Percentiles rank a stretch among this genome's conserved stretches.
Evolutionary conservation across 2,329 filamentous ascomycete genomes (phyloP).

Genomic region (Ceratocystis harringtonii): DNA sequence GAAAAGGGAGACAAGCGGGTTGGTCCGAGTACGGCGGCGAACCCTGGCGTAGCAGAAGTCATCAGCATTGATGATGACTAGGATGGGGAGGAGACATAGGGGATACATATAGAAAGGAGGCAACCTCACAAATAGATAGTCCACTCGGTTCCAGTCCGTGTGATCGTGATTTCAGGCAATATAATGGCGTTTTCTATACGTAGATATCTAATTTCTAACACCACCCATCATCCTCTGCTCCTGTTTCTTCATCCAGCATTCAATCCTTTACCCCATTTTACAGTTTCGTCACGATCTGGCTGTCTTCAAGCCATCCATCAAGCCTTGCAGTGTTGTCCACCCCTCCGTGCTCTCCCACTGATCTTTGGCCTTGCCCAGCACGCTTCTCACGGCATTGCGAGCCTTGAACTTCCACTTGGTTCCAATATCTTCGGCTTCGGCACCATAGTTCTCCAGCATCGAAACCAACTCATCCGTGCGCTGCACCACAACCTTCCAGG

Average conservation of each 20-base stretch:
- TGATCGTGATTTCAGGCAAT: neutral
- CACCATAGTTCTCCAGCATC: slow-evolving; percentile 66
- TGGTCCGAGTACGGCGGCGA: neutral
- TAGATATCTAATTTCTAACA: no score
- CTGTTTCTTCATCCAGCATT: neutral
- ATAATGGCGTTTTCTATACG: neutral
- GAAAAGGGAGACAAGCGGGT: neutral
- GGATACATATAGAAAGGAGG: no score
- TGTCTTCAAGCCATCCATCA: slow-evolving; percentile 40
- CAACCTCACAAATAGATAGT: neutral
- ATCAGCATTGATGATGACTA: neutral
- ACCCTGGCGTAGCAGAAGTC: neutral
- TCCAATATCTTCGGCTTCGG: slow-evolving; percentile 51
- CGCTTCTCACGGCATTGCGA: slow-evolving; percentile 64
- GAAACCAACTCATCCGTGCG: slow-evolving; percentile 71
- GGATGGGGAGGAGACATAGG: neutral
- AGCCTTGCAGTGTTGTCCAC: slow-evolving; percentile 45
- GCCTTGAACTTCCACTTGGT: slow-evolving; percentile 81
- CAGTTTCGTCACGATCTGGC: neutral
- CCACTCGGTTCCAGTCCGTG: neutral
- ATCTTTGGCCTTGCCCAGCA: slow-evolving; percentile 69
- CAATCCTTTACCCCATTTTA: neutral
- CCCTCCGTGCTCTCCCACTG: slow-evolving; percentile 64
- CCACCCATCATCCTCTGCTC: no score
- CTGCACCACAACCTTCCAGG: slow-evolving; percentile 58